phyloP scores from a whole-genome alignment of 495 filamentous ascomycete species.

The Podospora conica region DNA sequence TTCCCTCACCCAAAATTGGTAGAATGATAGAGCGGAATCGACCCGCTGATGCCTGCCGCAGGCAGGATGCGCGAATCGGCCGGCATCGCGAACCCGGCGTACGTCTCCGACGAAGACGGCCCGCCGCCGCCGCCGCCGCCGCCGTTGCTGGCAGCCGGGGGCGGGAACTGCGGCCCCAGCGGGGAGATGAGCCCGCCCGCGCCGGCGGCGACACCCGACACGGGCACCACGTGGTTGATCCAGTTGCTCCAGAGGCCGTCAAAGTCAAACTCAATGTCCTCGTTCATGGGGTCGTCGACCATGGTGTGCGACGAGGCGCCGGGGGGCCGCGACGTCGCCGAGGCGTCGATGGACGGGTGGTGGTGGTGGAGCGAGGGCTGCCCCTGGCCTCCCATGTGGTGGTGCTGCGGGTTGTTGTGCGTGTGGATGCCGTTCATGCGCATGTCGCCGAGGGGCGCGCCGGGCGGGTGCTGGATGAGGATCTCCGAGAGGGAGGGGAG shows the following conservation, averaged over 20 bases:
- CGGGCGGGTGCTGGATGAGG: constrained; percentile 11
- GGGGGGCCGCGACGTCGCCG: constrained; percentile 5
- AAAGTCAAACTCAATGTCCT: constrained; percentile 49
- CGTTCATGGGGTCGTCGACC: constrained; percentile 17
- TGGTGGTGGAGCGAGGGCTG: background rate
- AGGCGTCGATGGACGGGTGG: constrained; percentile 1
- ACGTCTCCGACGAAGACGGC: constrained; percentile 15
- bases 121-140: no score
- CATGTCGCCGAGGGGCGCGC: constrained; percentile 3
- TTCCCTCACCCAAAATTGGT: constrained; percentile 13
- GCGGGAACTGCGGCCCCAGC: constrained; percentile 21
- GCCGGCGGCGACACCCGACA: constrained; percentile 6
- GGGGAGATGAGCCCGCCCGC: background rate
- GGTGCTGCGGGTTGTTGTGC: background rate
- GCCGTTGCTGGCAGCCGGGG: constrained; percentile 6
- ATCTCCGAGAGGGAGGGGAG: constrained; percentile 17
- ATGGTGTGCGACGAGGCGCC: constrained; percentile 17
- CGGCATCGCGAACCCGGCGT: constrained; percentile 13
- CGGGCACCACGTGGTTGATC: constrained; percentile 27
- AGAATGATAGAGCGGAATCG: constrained; percentile 12
- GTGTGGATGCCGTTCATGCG: constrained; percentile 19
- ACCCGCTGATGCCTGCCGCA: constrained; percentile 1
- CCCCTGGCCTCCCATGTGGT: background rate
- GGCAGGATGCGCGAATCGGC: constrained; percentile 9
- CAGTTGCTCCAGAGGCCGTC: constrained; percentile 49